Base-by-base conservation (phyloP, 345 rosid species). In the Raphanus sativus region DNA sequence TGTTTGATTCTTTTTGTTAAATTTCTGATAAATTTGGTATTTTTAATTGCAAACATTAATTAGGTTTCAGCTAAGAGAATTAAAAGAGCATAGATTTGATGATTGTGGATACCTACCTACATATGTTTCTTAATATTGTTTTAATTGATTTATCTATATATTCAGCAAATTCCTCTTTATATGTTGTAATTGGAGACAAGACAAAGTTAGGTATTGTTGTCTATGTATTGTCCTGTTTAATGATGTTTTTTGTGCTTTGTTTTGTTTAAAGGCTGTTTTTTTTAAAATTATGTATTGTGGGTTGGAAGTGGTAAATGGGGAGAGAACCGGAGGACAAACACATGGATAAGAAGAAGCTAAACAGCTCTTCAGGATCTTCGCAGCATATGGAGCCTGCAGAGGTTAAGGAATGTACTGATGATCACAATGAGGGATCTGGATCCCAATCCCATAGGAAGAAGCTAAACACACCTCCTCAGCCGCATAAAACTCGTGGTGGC, bases 261-360 rank as follows among this genome's bases (percentile, higher is more conserved):
- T 21, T 21, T 21, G 45, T 38, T 38, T 38, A 38, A 38, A 38
- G 3, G 48, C n/a, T 10, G 48, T 36, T 36, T 36, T 36, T 36
- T 8, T 36, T 36, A 8, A 36, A 8, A 36, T 36, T 52, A 13
- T 12, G 16, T 71, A 25, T 48, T 15, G 5, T 50, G 16, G 16
- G n/a, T 40, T 71, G 21, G 9, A 65, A 78, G 77, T 73, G 78
- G 81, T 81, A 75, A 93, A 93, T 93, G 98, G 96, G 94, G 73
- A 87, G 86, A 79, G 89, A 90, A 66, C 83, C 83, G 62, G 81
- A 79, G 15, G 84, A 81, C 80, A 85, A 83, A 64, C 83, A 83
- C 76, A 85, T 86, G 91, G 90, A 89, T 67, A 88, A 82, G 73
- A 88, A 82, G 73, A 91, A 81, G 33, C 61, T 79, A 50, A 86